Conservation (phyloP, 1,139 yeast genomes). For the Meyerozyma smithsonii region DNA sequence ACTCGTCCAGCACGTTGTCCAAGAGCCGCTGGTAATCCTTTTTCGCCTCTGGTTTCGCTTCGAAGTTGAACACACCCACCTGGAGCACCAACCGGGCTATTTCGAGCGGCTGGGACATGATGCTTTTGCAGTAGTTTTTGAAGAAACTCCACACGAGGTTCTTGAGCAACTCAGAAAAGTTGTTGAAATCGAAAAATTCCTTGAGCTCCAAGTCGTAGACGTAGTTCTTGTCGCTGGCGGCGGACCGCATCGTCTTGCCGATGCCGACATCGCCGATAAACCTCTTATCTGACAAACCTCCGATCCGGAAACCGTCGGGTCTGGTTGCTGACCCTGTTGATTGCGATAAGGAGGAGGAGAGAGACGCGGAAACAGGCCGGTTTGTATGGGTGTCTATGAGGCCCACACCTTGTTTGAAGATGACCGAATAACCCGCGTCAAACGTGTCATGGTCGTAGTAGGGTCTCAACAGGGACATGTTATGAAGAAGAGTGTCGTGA, state of each 20-base stretch:
- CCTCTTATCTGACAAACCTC: background rate
- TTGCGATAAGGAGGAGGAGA: constrained; percentile 16
- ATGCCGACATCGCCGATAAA: constrained; percentile 1
- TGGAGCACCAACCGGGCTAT: constrained; percentile 75
- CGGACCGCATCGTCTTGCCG: background rate
- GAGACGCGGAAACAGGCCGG: constrained; percentile 27
- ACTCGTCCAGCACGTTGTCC: constrained; percentile 1
- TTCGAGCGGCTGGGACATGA: constrained; percentile 85
- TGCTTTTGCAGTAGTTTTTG: constrained; percentile 61
- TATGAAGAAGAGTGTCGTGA: background rate
- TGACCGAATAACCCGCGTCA: constrained; percentile 61
- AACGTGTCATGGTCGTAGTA: constrained; percentile 70
- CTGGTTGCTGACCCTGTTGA: background rate
- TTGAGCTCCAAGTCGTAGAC: constrained; percentile 62
- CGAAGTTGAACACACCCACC: constrained; percentile 56
- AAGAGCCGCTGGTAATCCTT: constrained; percentile 4
- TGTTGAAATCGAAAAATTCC: constrained; percentile 59
- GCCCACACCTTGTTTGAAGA: constrained; percentile 58
- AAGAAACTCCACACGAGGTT: constrained; percentile 57
- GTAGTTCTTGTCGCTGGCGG: constrained; percentile 35
- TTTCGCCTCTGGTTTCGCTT: constrained; percentile 6
- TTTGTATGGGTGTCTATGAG: constrained; percentile 41
- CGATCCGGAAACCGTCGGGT: background rate
- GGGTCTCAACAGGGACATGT: constrained; percentile 44
- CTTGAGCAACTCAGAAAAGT: constrained; percentile 49